Percentiles rank a stretch among this genome's conserved stretches.
Conservation (phyloP, 1,284 basidiomycete species). For the Takashimella koratensis region DNA sequence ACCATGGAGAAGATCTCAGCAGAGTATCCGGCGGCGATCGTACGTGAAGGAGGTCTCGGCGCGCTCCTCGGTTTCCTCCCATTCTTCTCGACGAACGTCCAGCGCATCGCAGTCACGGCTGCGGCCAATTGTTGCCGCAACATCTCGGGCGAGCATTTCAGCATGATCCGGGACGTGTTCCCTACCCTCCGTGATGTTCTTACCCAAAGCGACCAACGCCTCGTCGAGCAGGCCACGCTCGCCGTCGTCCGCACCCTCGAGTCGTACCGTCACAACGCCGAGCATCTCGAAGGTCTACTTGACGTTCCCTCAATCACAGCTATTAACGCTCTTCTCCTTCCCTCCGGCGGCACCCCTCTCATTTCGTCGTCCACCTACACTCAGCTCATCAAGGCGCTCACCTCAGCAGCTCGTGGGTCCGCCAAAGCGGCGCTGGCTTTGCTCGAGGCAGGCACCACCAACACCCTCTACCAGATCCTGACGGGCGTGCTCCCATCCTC, state of each 20-base stretch:
- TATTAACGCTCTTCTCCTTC: constrained; percentile 77
- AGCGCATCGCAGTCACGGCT: constrained; percentile 91
- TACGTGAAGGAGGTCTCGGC: constrained; percentile 85
- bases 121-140: constrained; percentile 93
- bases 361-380: constrained; percentile 84
- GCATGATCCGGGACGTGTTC: constrained; percentile 83
- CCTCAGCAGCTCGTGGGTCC: constrained; percentile 78
- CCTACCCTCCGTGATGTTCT: constrained; percentile 87
- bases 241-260: constrained; percentile 90
- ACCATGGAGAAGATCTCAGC: constrained; percentile 96
- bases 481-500: constrained; percentile 80
- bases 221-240: constrained; percentile 88
- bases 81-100: constrained; percentile 94
- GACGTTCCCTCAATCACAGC: constrained; percentile 77
- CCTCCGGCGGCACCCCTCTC: constrained; percentile 77
- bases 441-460: constrained; percentile 83
- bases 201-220: constrained; percentile 82
- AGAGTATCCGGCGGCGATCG: constrained; percentile 89
- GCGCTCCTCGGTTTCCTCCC: constrained; percentile 90
- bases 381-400: constrained; percentile 76
- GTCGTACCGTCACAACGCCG: constrained; percentile 76
- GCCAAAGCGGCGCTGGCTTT: constrained; percentile 78
- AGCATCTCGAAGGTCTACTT: constrained; percentile 79
- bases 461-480: constrained; percentile 86
- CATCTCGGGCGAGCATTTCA: constrained; percentile 76